Evolutionary conservation across 495 filamentous ascomycete species (phyloP), one percentile per base, ranked within the genome.

Genomic region (Penicillium goetzii): DNA sequence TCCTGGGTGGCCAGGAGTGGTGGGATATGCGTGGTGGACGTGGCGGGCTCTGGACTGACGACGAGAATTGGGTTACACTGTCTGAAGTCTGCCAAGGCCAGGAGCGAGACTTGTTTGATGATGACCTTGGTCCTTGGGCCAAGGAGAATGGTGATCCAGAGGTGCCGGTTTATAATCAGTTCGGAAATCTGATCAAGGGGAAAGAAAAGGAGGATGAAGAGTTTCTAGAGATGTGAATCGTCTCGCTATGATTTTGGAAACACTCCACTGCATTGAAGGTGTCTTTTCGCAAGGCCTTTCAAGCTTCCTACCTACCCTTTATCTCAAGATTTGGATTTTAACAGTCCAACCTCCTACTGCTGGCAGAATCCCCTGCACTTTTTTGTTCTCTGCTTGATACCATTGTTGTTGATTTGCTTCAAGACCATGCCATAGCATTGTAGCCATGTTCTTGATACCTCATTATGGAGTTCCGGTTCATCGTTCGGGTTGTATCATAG

Each of bases 81-180:
- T 73, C 72, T 1, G 84, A 88, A 23, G 77, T 88, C 19, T 88
- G 85, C 64, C 73, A 76, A 33, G 78, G 76, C 5, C 76, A 78
- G 52, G 82, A 86, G 60, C 72, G 77, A 9, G 77, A 77, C 19
- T 66, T 86, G 1, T 88, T 89, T 63, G 69, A 75, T 61, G 79
- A 82, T 56, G 75, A 72, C 2, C 58, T 77, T 14, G 79, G 78
- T 0, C 63, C 58, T 2, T 82, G 76, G 75, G 56, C 83, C 74
- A 47, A 92, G 70, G 79, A 96, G 85, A 73, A 90, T 83, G 61
- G 86, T 70, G 63, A 85, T 83, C 73, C 86, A 85, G 65, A 93
- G 82, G 62, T 91, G 75, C 34, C 77, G 17, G 68, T 80, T 10
- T 81, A 82, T 58, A 82, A 81, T 43, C 70, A 75, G 52, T 81